Evolutionary conservation across 2,329 filamentous ascomycete genomes (phyloP).

Genomic region (Aspergillus piperis): DNA sequence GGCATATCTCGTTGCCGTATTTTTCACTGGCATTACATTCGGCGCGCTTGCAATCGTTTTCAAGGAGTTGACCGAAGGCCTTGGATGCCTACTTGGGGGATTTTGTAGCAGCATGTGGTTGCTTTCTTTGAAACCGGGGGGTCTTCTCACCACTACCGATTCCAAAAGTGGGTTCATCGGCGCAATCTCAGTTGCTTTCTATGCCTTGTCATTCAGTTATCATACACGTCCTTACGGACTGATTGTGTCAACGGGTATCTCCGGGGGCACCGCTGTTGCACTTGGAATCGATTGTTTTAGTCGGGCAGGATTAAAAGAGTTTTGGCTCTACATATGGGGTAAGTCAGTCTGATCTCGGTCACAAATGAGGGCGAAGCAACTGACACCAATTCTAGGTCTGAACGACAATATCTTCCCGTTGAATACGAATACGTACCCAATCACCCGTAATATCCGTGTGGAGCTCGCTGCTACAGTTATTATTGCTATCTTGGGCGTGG

Average conservation of each 20-base stretch:
- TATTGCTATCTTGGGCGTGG: constrained; percentile 70
- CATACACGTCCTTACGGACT: constrained; percentile 77
- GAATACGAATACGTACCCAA: constrained; percentile 73
- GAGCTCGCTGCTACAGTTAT: constrained; percentile 79
- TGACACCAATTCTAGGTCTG: constrained; percentile 50
- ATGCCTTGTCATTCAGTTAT: constrained; percentile 74
- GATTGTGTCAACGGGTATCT: constrained; percentile 75
- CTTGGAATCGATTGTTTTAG: constrained; percentile 91
- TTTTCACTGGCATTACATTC: constrained; percentile 71
- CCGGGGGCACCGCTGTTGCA: constrained; percentile 75
- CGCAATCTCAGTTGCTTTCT: constrained; percentile 67
- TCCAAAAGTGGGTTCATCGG: constrained; percentile 75
- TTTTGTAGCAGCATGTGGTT: constrained; percentile 92
- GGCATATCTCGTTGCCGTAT: constrained; percentile 77
- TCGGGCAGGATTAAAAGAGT: constrained; percentile 88
- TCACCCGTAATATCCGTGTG: constrained; percentile 82
- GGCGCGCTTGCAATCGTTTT: constrained; percentile 77
- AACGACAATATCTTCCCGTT: constrained; percentile 80
- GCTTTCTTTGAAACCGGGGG: constrained; percentile 72
- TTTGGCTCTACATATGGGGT: constrained; percentile 92
- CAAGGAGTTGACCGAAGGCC: constrained; percentile 76
- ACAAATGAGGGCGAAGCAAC: not conserved
- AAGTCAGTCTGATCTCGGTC: constrained; percentile 26
- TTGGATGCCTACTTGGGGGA: constrained; percentile 85
- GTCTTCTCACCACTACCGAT: constrained; percentile 64